Percentiles rank a stretch among this genome's conserved stretches.
These are phyloP conservation scores for Yamadazyma laniorum DNA, from an alignment of 805 yeast genomes.

Conservation along the genomic window DNA sequence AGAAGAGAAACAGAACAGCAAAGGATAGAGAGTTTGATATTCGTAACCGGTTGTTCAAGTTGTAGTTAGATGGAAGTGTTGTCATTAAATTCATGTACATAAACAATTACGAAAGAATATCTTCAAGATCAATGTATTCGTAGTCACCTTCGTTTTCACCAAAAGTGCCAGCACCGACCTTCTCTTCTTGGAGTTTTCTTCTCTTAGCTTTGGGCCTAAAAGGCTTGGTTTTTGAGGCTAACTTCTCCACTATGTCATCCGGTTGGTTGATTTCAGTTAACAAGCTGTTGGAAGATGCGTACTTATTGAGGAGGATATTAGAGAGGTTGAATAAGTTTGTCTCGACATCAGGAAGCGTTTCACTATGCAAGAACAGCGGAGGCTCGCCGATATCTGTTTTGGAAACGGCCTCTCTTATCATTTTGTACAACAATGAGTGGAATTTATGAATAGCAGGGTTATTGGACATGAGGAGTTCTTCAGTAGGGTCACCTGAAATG, in stretches of 20 bases:
- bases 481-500: constrained; percentile 6
- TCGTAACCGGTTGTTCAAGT: constrained; percentile 37
- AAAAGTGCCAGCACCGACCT: constrained; percentile 23
- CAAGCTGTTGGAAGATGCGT: constrained; percentile 18
- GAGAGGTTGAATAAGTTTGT: constrained; percentile 33
- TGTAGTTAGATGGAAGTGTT: constrained; percentile 14
- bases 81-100: background rate
- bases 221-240: constrained; percentile 16
- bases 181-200: background rate
- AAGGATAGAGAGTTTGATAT: constrained; percentile 43
- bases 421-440: constrained; percentile 22
- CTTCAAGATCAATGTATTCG: constrained; percentile 25
- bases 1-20: constrained; percentile 40
- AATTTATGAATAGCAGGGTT: constrained; percentile 34
- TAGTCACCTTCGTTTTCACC: constrained; percentile 15
- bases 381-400: constrained; percentile 21
- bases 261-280: constrained; percentile 17
- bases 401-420: constrained; percentile 22
- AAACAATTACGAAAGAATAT: constrained; percentile 8
- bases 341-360: constrained; percentile 15
- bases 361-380: constrained; percentile 22
- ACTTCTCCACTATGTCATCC: constrained; percentile 16
- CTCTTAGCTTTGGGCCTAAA: constrained; percentile 7
- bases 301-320: constrained; percentile 21
- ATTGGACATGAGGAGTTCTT: constrained; percentile 21